Evolutionary conservation across 805 yeast genomes (phyloP).

Genomic region (Saccharomycopsis olivae): DNA sequence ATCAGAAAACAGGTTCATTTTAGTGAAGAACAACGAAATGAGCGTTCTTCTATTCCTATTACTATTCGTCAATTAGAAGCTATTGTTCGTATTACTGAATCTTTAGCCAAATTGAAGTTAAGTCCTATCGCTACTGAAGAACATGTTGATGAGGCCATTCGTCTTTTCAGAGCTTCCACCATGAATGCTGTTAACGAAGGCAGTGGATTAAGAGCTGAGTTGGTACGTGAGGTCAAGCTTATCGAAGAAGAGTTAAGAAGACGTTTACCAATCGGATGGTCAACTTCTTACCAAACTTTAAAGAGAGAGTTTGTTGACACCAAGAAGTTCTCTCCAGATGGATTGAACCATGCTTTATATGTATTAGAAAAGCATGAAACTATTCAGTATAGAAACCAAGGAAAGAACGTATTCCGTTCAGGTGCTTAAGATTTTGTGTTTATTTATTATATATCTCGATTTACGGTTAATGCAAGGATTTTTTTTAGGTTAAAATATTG

Average conservation of each 20-base stretch:
- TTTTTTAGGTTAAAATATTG: too few species aligned
- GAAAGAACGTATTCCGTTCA: constrained; percentile 67
- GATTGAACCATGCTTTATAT: constrained; percentile 73
- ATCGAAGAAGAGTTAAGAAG: constrained; percentile 81
- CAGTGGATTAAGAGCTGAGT: constrained; percentile 40
- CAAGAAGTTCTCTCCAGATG: constrained; percentile 51
- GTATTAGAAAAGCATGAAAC: constrained; percentile 79
- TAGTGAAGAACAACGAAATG: constrained; percentile 72
- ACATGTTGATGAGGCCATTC: constrained; percentile 92
- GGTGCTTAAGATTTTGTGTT: constrained; percentile 36
- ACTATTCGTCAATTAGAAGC: constrained; percentile 98
- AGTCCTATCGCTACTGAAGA: constrained; percentile 76
- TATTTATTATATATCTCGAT: too few species aligned
- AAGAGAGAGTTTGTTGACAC: constrained; percentile 71
- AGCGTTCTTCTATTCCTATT: constrained; percentile 91
- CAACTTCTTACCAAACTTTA: constrained; percentile 77
- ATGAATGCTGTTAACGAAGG: constrained; percentile 87
- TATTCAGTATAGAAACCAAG: constrained; percentile 80
- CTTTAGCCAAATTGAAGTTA: constrained; percentile 78
- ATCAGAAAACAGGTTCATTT: constrained; percentile 76
- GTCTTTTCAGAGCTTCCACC: constrained; percentile 92
- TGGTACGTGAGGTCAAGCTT: constrained; percentile 59
- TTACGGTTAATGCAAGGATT: too few species aligned
- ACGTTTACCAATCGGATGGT: constrained; percentile 93
- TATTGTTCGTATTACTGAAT: constrained; percentile 88